Percentiles rank a stretch among this genome's conserved stretches.
Conservation (phyloP, 306 rosid species). For the Sesbania bispinosa region DNA sequence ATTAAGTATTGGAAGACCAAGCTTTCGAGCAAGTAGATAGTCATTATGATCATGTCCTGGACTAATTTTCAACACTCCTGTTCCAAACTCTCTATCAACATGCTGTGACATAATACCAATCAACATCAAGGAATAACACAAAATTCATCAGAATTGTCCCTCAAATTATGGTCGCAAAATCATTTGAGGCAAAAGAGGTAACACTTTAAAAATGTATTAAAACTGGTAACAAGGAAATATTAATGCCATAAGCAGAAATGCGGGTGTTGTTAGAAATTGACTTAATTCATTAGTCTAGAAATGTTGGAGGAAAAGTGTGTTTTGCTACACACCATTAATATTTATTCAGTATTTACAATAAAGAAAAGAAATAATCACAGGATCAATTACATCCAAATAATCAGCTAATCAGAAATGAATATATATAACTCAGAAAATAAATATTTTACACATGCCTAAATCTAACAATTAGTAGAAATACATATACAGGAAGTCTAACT, state of each 20-base stretch:
- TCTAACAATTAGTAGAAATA: too few relatives aligned
- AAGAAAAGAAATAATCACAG: background rate
- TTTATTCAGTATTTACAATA: background rate
- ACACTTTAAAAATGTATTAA: background rate
- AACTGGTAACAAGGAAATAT: background rate
- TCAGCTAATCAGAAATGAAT: background rate
- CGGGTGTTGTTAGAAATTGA: too few relatives aligned
- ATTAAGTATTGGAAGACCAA: constrained; percentile 95
- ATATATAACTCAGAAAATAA: too few relatives aligned
- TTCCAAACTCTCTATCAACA: constrained; percentile 92
- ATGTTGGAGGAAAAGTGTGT: background rate
- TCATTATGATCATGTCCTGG: constrained; percentile 99
- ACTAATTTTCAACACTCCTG: constrained; percentile 93
- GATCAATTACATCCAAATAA: background rate
- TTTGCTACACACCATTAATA: background rate
- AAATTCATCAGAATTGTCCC: constrained; percentile 15
- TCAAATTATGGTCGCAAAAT: constrained; percentile 5
- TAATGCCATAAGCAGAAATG: background rate
- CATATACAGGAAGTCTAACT: too few relatives aligned
- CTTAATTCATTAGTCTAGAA: background rate
- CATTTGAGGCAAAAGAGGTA: background rate
- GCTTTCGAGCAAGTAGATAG: constrained; percentile 86
- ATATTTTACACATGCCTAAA: too few relatives aligned
- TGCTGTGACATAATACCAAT: constrained; percentile 44
- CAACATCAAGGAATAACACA: background rate